Evolutionary conservation across 495 filamentous ascomycete genomes (phyloP), one percentile per base, ranked within the genome.

Genomic region (Aspergillus cavernicola): DNA sequence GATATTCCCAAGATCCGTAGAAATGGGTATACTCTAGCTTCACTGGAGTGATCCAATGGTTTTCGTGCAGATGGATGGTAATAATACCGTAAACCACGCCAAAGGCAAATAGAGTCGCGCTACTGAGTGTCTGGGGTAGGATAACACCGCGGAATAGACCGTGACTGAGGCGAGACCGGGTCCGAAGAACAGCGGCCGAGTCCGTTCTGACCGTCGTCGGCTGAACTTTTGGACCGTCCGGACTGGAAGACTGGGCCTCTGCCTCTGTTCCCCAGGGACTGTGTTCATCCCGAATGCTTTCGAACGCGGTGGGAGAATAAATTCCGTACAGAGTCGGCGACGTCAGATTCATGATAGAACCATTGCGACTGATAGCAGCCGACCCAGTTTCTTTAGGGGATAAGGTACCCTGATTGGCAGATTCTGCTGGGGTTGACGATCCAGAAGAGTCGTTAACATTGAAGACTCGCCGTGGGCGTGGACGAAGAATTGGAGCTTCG

Each of bases 281-380:
- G 42, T 69, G 60, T 32, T 81, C 82, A 50, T 81, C 78, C 15
- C 74, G 73, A 28, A 64, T 67, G 36, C 66, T 72, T 52, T 76
- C 75, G 57, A 77, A 79, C 52, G 74, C 80, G 3, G 81, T 82
- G 12, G 85, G 88, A 10, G 82, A 80, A 72, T 93, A 97, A 65
- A 97, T 98, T 38, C 93, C 93, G 57, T 85, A 87, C 0, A 97
- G 81, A 1, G 93, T 96, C 2, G 88, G 89, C 12, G 87, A 84
- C 23, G 91, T 96, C 45, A 97, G 80, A 65, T 96, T 95, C 60
- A 92, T 78, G 23, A 89, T 78, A 3, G 91, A 96, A 44, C 84
- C 81, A 24, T 85, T 86, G 47, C 87, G 81, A 64, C 78, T 84
- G 36, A 76, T 68, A 32, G 61, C 63, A 47, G 61, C 57, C 23